Conservation (phyloP, 176 grass and related monocot genomes). For the Carex scoparia region DNA sequence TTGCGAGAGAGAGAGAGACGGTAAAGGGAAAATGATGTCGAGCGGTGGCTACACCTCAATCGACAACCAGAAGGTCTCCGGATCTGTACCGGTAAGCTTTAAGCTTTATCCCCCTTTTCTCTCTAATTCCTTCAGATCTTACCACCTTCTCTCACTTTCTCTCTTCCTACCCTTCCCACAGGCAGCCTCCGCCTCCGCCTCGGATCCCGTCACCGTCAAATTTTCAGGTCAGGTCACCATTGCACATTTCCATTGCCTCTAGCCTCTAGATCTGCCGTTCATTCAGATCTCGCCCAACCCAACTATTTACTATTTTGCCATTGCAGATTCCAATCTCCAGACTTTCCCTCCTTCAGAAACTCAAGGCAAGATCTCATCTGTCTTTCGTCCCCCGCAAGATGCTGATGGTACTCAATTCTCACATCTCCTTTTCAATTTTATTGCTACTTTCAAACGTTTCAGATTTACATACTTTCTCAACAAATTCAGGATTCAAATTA, state of each 20-base stretch:
- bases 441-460: not conserved
- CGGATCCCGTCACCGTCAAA: constrained; percentile 72
- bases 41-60: constrained; percentile 81
- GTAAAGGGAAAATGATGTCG: constrained; percentile 69
- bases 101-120: not conserved
- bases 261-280: no score
- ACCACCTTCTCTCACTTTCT: constrained; percentile 21
- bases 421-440: constrained; percentile 21
- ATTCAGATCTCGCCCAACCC: not conserved
- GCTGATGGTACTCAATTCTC: constrained; percentile 57
- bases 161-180: not conserved
- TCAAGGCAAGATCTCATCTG: constrained; percentile 81
- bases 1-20: not conserved
- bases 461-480: not conserved
- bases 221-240: constrained; percentile 36
- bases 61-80: constrained; percentile 79
- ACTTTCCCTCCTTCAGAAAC: constrained; percentile 80
- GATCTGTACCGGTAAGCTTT: constrained; percentile 74
- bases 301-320: not conserved
- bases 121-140: not conserved
- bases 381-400: constrained; percentile 82
- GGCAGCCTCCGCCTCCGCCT: constrained; percentile 45
- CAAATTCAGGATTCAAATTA: constrained; percentile 27
- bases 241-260: not conserved
- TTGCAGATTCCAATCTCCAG: constrained; percentile 83